Evolutionary conservation across 805 yeast species (phyloP).

Genomic region (Millerago galiae): DNA sequence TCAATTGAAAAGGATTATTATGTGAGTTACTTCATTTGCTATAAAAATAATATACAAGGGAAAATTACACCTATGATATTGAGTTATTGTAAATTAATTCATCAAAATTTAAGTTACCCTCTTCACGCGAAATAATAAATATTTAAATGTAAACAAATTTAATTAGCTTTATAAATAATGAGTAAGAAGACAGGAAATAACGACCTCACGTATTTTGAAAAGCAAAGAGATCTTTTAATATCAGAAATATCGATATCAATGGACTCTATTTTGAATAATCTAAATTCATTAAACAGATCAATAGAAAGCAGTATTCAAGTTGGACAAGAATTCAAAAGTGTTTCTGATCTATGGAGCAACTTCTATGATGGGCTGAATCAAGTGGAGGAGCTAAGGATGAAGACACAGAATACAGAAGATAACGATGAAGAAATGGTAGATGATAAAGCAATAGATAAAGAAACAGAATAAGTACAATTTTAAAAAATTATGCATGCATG

Average conservation of each 20-base stretch:
- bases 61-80: no score
- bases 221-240: slow-evolving; percentile 51
- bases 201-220: slow-evolving; percentile 40
- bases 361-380: slow-evolving; percentile 51
- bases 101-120: no score
- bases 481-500: slow-evolving; percentile 3
- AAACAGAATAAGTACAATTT: background rate
- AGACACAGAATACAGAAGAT: background rate
- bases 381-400: slow-evolving; percentile 17
- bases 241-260: slow-evolving; percentile 52
- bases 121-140: no score
- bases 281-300: slow-evolving; percentile 61
- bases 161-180: background rate
- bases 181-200: slow-evolving; percentile 5
- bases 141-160: background rate
- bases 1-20: no score
- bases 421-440: background rate
- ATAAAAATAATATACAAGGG: no score
- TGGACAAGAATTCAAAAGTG: slow-evolving; percentile 70
- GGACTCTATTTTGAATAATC: slow-evolving; percentile 58
- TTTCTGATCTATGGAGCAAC: slow-evolving; percentile 62
- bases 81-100: no score
- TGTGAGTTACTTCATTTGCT: no score
- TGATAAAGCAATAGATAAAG: background rate
- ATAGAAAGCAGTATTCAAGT: slow-evolving; percentile 63